Evolutionary conservation across 2,329 filamentous ascomycete species (phyloP).

Genomic region (Neoscytalidium dimidiatum): DNA sequence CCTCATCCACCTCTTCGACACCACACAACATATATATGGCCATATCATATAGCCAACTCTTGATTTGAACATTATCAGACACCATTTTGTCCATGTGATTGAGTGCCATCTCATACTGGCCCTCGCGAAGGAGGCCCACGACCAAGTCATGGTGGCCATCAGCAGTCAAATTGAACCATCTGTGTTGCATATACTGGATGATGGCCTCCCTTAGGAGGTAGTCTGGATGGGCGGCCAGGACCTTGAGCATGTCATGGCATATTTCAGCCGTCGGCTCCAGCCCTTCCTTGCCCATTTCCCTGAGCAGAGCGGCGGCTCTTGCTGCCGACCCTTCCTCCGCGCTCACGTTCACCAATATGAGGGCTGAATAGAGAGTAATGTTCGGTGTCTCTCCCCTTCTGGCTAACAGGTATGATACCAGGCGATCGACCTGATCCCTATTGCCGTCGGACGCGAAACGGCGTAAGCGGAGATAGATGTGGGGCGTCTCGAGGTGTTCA

Average conservation of each 20-base stretch:
- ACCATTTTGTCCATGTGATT: conserved; percentile 68
- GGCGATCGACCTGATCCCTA: conserved; percentile 35
- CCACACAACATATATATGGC: conserved; percentile 74
- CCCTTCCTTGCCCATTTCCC: conserved; percentile 67
- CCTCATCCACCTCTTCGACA: conserved; percentile 74
- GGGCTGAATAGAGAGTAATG: conserved; percentile 67
- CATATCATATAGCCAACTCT: conserved; percentile 76
- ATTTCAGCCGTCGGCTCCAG: conserved; percentile 66
- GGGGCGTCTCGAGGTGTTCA: background rate
- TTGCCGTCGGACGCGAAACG: background rate
- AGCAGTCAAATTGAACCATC: conserved; percentile 67
- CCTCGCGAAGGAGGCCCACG: conserved; percentile 75
- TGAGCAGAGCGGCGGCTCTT: conserved; percentile 64
- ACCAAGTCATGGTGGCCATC: conserved; percentile 68
- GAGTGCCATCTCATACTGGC: conserved; percentile 79
- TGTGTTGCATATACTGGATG: conserved; percentile 70
- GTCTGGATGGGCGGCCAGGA: conserved; percentile 81
- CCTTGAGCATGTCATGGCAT: conserved; percentile 72
- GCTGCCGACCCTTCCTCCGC: conserved; percentile 65
- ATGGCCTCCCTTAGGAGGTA: conserved; percentile 73
- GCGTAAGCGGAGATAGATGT: background rate
- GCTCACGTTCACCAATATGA: conserved; percentile 72
- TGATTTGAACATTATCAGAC: conserved; percentile 55
- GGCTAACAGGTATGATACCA: conserved; percentile 50
- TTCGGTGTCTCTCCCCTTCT: conserved; percentile 59